Base-by-base conservation (phyloP, 2,329 filamentous ascomycete species). In the Orbilia quercus region DNA sequence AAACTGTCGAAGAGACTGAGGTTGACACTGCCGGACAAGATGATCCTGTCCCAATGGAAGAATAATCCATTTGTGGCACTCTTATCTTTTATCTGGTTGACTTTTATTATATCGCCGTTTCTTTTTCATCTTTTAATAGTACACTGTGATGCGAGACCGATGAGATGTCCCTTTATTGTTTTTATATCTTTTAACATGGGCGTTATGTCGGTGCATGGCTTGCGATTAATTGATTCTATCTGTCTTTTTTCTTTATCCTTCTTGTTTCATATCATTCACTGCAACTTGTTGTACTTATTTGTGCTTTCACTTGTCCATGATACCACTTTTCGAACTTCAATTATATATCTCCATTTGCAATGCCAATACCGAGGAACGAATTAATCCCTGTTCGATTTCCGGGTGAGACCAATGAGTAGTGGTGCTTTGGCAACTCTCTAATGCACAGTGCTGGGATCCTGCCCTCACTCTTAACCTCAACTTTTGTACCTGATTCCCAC, bases 141-240 rank as follows among this genome's bases (percentile, higher is more conserved):
- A 31, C 9, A 51, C 7, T 28, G 14, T 22, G n/a, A 45, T 9
- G 4, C 20, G 42, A 45, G n/a, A 45, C 42, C 20, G 7, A 22
- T 45, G n/a, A 45, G 4, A 20, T 22, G 28, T 31, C 28, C 5
- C n/a, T 53, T 34, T n/a, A 5, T 44, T 31, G 2, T 42, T 42
- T 18, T 55, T 16, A 42, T 16, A 42, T 59, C n/a, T n/a, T 59
- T 53, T 12, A n/a, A 44, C 18, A 36, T 50, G 42, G 63, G 64
- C 64, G 64, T 69, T 69, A 7, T 47, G 20, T 36, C n/a, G 64
- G 55, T 55, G 48, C 47, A 69, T 69, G 64, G 64, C 18, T 40
- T 60, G 64, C 55, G 54, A 44, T 60, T 34, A 23, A 28, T 53
- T 20, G 51, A 31, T 55, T 18, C 16, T 36, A 7, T 34, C 23